Percentiles rank a stretch among this genome's conserved stretches.
Conservation (phyloP, 345 rosid genomes). For the Populus ilicifolia region DNA sequence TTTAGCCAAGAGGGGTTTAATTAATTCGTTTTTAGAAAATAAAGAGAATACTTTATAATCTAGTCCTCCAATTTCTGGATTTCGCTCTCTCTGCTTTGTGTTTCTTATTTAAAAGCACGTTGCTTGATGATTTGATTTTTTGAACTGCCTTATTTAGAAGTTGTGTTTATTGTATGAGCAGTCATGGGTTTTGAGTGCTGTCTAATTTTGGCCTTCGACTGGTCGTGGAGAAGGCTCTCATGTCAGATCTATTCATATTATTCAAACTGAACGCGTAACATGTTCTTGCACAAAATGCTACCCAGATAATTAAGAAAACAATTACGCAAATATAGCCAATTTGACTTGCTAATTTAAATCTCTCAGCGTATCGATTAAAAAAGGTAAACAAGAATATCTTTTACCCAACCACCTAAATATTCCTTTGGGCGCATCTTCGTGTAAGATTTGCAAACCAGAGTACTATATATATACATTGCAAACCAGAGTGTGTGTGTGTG, state of each 20-base stretch:
- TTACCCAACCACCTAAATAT: conserved; percentile 2
- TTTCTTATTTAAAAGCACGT: neutral
- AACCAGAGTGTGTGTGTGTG: no score
- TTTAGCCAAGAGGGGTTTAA: no score
- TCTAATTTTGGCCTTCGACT: neutral
- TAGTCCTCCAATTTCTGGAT: no score
- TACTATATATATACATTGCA: no score
- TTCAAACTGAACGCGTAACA: neutral
- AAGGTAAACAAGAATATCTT: conserved; percentile 2
- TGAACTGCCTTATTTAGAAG: neutral
- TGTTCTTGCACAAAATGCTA: neutral
- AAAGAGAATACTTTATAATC: no score
- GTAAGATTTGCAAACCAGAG: conserved; percentile 13
- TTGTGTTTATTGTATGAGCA: neutral
- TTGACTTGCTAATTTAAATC: neutral
- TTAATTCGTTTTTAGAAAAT: no score
- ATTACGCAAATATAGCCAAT: neutral
- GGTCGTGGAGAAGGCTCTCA: neutral
- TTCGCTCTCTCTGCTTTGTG: no score
- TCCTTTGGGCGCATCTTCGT: conserved; percentile 11
- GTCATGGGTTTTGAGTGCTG: neutral
- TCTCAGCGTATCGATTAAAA: neutral
- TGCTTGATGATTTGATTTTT: neutral
- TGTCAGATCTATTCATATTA: neutral
- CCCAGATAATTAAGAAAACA: neutral